These are phyloP conservation scores for Tripterygium wilfordii DNA, from an alignment of 177 flowering plant genomes.

Conservation along the genomic window DNA sequence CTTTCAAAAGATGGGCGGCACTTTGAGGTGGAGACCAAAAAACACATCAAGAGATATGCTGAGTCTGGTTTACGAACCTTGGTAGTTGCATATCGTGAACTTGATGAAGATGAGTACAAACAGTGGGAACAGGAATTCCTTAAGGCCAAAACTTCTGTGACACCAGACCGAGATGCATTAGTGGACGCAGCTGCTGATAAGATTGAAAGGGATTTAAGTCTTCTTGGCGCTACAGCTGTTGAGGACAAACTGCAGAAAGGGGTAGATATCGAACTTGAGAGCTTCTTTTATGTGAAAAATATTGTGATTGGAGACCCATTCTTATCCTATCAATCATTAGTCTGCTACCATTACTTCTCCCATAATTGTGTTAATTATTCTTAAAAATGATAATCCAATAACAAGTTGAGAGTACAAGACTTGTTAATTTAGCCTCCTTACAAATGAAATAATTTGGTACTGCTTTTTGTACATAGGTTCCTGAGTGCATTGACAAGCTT, in stretches of 20 bases:
- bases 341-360: too few relatives aligned
- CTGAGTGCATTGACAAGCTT: conserved; percentile 81
- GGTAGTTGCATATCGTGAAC: conserved; percentile 71
- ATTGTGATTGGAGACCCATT: too few relatives aligned
- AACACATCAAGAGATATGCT: conserved; percentile 54
- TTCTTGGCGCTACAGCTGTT: conserved; percentile 91
- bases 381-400: too few relatives aligned
- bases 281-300: too few relatives aligned
- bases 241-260: conserved; percentile 83
- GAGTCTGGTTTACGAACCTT: conserved; percentile 79
- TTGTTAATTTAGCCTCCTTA: too few relatives aligned
- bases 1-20: conserved; percentile 44
- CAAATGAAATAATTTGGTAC: too few relatives aligned
- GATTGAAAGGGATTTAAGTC: conserved; percentile 67
- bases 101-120: conserved; percentile 55
- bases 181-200: conserved; percentile 62
- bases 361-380: too few relatives aligned
- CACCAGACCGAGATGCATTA: conserved; percentile 56
- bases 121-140: conserved; percentile 57
- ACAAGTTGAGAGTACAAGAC: too few relatives aligned
- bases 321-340: too few relatives aligned
- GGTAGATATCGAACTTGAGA: conserved; percentile 26
- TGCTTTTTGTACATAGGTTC: conserved; percentile 51
- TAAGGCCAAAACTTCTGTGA: conserved; percentile 58
- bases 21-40: conserved; percentile 55